A percentile compares a stretch with the other conserved stretches of the same genome.
Conservation (phyloP, 1,139 yeast genomes). For the Taphrina confusa region DNA sequence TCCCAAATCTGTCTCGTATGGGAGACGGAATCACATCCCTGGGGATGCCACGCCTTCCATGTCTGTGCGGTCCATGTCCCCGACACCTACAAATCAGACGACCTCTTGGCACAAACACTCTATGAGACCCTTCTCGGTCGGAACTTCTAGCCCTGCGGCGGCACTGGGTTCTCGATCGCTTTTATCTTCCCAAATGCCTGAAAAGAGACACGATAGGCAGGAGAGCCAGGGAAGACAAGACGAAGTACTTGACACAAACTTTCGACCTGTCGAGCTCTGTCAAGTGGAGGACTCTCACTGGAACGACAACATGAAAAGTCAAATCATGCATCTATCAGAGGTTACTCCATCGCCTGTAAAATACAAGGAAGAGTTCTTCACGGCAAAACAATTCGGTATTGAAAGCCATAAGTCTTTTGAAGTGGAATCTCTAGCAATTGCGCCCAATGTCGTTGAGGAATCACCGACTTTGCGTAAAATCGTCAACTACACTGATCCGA, state of each 20-base stretch:
- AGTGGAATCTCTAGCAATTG: background rate
- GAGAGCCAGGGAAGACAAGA: slow-evolving; percentile 1
- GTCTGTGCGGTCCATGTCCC: slow-evolving; percentile 8
- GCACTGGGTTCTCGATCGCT: background rate
- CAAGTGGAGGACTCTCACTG: slow-evolving; percentile 23
- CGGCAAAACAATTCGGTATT: slow-evolving; percentile 15
- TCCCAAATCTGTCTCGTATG: slow-evolving; percentile 4
- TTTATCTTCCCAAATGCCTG: no score
- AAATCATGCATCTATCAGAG: background rate
- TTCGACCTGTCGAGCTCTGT: background rate
- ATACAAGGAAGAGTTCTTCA: slow-evolving; percentile 16
- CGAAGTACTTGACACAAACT: background rate
- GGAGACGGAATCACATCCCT: background rate
- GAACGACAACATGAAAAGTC: background rate
- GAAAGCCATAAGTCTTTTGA: background rate
- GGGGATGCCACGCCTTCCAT: background rate
- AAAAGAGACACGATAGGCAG: background rate
- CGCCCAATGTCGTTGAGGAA: background rate
- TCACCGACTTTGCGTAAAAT: background rate
- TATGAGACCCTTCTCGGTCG: slow-evolving; percentile 10
- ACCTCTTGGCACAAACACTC: slow-evolving; percentile 27
- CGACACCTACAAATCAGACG: slow-evolving; percentile 7
- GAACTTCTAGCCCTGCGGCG: background rate
- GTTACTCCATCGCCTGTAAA: slow-evolving; percentile 15
- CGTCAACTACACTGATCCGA: background rate